Conservation (phyloP, 768 basidiomycete species). For the Naganishia antarctica region DNA sequence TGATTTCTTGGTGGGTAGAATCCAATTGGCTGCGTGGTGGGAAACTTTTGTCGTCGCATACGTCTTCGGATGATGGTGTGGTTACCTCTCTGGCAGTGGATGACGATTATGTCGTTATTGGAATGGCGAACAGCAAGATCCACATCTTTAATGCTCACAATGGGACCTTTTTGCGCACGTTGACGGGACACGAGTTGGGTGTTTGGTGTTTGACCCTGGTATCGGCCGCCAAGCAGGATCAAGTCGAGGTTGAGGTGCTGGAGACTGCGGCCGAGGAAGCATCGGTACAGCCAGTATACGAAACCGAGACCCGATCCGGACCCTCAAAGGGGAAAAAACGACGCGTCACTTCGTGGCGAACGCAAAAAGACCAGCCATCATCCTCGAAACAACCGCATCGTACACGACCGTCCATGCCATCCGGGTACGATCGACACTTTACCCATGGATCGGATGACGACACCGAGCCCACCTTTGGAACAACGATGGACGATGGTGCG, state of each 20-base stretch:
- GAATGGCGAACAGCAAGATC: constrained; percentile 76
- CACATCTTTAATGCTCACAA: constrained; percentile 77
- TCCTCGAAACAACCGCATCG: too few species aligned
- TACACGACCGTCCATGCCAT: too few species aligned
- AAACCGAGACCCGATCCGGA: too few species aligned
- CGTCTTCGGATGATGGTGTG: constrained; percentile 58
- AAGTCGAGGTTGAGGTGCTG: constrained; percentile 10
- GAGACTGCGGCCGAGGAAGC: background rate
- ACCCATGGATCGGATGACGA: too few species aligned
- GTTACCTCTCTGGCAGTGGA: constrained; percentile 86
- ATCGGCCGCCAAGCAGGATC: constrained; percentile 40
- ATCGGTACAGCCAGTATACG: too few species aligned
- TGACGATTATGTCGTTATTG: constrained; percentile 75
- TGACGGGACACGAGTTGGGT: constrained; percentile 79
- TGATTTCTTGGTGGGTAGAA: constrained; percentile 55
- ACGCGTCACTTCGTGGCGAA: background rate
- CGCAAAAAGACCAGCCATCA: too few species aligned
- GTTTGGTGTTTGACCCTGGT: constrained; percentile 88
- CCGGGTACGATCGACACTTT: too few species aligned
- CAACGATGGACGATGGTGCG: background rate
- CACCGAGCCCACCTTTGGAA: background rate
- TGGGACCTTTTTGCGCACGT: constrained; percentile 68
- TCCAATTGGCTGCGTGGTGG: constrained; percentile 77
- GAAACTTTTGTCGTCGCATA: constrained; percentile 62
- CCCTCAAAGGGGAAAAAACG: constrained; percentile 7